These are phyloP conservation scores for Castanea sativa DNA, from an alignment of 306 rosid genomes.

Conservation along the genomic window DNA sequence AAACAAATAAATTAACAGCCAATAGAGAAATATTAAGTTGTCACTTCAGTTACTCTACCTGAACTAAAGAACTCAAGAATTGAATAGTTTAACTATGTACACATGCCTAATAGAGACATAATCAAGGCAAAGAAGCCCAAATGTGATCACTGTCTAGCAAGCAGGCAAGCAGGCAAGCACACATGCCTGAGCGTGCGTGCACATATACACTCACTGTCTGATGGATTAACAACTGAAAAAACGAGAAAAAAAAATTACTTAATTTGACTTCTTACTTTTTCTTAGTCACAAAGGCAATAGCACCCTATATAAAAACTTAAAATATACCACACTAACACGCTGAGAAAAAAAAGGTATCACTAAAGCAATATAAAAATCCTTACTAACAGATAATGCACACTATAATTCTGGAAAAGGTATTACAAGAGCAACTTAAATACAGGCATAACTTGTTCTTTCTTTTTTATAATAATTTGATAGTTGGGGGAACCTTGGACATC, in stretches of 20 bases:
- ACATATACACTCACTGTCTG: no score
- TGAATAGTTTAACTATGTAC: not conserved
- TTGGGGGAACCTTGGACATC: no score
- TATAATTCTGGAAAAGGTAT: not conserved
- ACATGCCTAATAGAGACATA: not conserved
- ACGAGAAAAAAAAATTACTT: not conserved
- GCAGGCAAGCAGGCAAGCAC: not conserved
- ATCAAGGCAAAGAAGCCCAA: not conserved
- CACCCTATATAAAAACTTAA: not conserved
- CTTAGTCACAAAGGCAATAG: not conserved
- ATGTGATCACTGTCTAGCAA: not conserved
- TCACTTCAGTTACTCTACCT: not conserved
- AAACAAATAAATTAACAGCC: not conserved
- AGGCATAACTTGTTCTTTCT: no score
- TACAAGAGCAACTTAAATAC: not conserved
- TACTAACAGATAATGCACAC: no score
- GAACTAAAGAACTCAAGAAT: not conserved
- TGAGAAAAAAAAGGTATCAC: no score
- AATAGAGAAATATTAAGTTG: not conserved
- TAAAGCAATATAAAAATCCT: no score
- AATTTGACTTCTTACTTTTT: not conserved
- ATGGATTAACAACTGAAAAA: not conserved
- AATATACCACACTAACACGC: no score
- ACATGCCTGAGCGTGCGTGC: not conserved
- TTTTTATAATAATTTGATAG: no score